A percentile compares a stretch with the other conserved stretches of the same genome.
phyloP scores from a whole-genome alignment of 2,329 filamentous ascomycete species.

The Epichloe sibirici region DNA sequence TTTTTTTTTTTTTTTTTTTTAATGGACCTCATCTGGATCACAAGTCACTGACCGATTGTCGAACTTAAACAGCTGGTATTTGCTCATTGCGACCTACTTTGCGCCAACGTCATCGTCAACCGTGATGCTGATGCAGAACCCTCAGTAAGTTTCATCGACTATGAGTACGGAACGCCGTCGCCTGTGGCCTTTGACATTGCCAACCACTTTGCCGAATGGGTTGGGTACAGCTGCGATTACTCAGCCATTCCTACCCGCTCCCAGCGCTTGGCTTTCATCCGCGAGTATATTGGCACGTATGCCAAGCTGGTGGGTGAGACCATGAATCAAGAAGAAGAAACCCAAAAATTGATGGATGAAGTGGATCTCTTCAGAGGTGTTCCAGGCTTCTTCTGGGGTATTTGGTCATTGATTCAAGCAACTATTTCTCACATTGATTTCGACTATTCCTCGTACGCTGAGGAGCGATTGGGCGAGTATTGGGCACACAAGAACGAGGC shows the following conservation, averaged over 20 bases:
- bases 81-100: constrained; percentile 90
- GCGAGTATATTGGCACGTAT: constrained; percentile 72
- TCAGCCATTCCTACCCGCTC: constrained; percentile 64
- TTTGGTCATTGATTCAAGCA: constrained; percentile 92
- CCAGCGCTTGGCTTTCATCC: constrained; percentile 69
- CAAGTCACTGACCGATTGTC: constrained; percentile 6
- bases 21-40: not conserved
- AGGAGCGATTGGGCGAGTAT: constrained; percentile 77
- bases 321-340: constrained; percentile 46
- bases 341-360: constrained; percentile 59
- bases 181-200: constrained; percentile 92
- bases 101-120: constrained; percentile 87
- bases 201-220: constrained; percentile 98
- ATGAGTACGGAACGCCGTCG: constrained; percentile 92
- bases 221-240: constrained; percentile 90
- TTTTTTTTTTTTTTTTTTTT: not conserved
- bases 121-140: constrained; percentile 22
- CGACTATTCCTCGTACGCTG: constrained; percentile 87
- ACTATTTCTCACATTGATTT: constrained; percentile 93
- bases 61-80: constrained; percentile 57
- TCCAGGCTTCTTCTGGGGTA: constrained; percentile 83
- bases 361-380: constrained; percentile 81
- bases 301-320: constrained; percentile 35
- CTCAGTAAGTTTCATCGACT: constrained; percentile 75
- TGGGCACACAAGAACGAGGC: constrained; percentile 77